Conservation (phyloP, 768 basidiomycete species). For the Fomitopsis pulvina region DNA sequence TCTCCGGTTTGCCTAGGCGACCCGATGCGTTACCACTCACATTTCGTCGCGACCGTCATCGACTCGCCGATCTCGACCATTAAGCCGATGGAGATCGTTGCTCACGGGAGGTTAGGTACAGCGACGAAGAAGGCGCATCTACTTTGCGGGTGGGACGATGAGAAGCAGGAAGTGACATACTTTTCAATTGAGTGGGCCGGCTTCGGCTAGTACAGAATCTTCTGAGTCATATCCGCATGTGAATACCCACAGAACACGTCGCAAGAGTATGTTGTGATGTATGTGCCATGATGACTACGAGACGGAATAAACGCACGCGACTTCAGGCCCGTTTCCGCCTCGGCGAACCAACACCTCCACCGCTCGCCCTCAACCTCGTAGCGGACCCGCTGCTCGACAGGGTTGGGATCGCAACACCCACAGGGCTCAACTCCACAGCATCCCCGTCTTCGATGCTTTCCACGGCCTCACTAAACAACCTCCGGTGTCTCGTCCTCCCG, state of each 20-base stretch:
- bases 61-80: constrained; percentile 54
- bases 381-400: not conserved
- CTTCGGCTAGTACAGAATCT: constrained; percentile 48
- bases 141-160: constrained; percentile 83
- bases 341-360: not conserved
- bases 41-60: constrained; percentile 83
- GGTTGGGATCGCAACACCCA: not conserved
- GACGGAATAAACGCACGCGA: too few relatives aligned
- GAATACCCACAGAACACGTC: not conserved
- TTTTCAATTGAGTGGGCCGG: constrained; percentile 88
- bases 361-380: not conserved
- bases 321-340: constrained; percentile 11
- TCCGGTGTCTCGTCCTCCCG: constrained; percentile 3
- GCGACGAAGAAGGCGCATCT: constrained; percentile 96
- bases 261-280: not conserved
- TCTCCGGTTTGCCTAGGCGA: constrained; percentile 50
- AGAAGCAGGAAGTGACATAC: constrained; percentile 58
- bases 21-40: constrained; percentile 93
- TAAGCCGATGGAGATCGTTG: constrained; percentile 89
- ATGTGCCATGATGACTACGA: not conserved
- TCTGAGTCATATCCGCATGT: not conserved
- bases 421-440: constrained; percentile 23
- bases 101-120: constrained; percentile 91
- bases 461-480: constrained; percentile 34
- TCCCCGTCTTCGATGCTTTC: constrained; percentile 62